Evolutionary conservation across 140 eudicot species (phyloP), one percentile per base, ranked within the genome.

Genomic region (Senecio squalidus): DNA sequence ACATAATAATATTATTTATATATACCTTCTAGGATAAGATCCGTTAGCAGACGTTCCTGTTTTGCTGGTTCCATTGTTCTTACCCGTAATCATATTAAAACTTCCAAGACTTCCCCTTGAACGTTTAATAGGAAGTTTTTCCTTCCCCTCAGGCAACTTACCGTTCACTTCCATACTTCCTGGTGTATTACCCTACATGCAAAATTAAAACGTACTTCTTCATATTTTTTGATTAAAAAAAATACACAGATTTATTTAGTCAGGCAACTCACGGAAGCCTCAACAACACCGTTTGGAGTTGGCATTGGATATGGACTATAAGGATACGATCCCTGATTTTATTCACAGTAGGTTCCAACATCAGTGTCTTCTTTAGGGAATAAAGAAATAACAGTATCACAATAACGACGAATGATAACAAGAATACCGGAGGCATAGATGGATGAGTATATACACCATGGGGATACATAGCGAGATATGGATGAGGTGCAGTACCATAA

Each of bases 401-500:
- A n/a, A n/a, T n/a, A n/a, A n/a, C 11, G 65, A 34, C 18, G 40
- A 16, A 27, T 23, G 40, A 41, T 4, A 25, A 29, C 27, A 27
- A 65, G 24, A 62, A 67, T 87, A 92, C 98, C 88, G 95, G 94
- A 60, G 96, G 88, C 58, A 91, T 83, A 55, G 96, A 77, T 60
- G 98, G 98, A 79, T 92, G 98, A 6, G 94, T 81, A 62, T 92
- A 92, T 24, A 92, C 96, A 68, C 96, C 96, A 87, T 76, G 97
- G 31, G 99, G 96, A 80, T 93, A 93, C 99, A 93, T 88, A 24
- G 51, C 41, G 11, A 92, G 85, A 49, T 92, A 92, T 60, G 98
- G 98, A 87, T 92, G 98, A 18, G 96, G 96, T 34, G 99, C 95
- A 67, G 99, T 93, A 50, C 99, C 99, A 55, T 93, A 93, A 43